A percentile compares a stretch with the other conserved stretches of the same genome.
These are phyloP conservation scores for Capronia americana DNA, from an alignment of 2,329 filamentous ascomycete genomes.

Conservation along the genomic window DNA sequence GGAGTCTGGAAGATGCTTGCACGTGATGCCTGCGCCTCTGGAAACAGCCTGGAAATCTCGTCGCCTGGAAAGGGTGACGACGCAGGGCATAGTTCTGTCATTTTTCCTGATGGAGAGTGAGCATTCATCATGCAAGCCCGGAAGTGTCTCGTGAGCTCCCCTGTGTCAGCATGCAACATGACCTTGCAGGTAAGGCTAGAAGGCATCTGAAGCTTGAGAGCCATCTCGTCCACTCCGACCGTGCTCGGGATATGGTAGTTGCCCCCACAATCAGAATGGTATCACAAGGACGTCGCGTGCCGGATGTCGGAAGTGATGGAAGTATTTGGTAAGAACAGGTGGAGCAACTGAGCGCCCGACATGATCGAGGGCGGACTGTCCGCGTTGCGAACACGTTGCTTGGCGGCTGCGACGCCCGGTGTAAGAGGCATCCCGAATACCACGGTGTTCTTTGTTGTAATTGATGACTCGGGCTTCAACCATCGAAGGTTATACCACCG, in stretches of 20 bases:
- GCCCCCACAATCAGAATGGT: neutral
- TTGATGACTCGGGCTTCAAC: neutral
- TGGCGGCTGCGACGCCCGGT: slow-evolving; percentile 14
- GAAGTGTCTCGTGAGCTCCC: neutral
- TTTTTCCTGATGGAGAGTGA: neutral
- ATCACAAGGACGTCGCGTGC: slow-evolving; percentile 5
- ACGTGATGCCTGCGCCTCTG: neutral
- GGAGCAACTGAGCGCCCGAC: slow-evolving; percentile 19
- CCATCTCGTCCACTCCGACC: neutral
- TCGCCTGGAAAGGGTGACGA: neutral
- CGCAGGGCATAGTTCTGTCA: slow-evolving; percentile 3
- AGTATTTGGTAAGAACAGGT: slow-evolving; percentile 9
- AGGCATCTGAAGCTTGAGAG: neutral
- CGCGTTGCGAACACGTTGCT: neutral
- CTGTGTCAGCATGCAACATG: neutral
- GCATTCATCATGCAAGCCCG: neutral
- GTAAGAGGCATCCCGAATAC: neutral
- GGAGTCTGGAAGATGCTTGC: neutral
- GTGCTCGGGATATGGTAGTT: neutral
- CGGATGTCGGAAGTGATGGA: slow-evolving; percentile 14
- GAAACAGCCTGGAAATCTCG: neutral
- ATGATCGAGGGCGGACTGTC: neutral
- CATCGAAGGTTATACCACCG: neutral
- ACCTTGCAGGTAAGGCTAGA: neutral
- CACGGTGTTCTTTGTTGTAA: slow-evolving; percentile 2